A percentile compares a stretch with the other conserved stretches of the same genome.
Evolutionary conservation across 768 basidiomycete genomes (phyloP).

Genomic region (Boletus sensibilis): DNA sequence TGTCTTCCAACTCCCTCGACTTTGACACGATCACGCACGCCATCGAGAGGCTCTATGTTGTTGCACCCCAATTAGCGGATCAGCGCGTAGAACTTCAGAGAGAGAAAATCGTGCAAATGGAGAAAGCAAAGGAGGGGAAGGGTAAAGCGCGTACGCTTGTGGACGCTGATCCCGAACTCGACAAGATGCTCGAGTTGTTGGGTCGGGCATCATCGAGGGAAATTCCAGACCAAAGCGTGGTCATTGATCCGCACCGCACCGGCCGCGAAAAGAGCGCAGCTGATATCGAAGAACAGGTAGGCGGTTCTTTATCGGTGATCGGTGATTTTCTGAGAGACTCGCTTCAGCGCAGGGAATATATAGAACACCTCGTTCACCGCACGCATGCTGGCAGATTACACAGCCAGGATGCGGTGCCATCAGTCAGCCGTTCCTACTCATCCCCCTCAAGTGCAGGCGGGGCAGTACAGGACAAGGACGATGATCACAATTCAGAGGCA

Average conservation of each 20-base stretch:
- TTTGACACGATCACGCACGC: conserved; percentile 83
- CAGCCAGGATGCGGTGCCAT: conserved; percentile 68
- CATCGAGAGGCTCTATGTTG: conserved; percentile 84
- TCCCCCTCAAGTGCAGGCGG: conserved; percentile 21
- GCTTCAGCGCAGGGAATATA: conserved; percentile 67
- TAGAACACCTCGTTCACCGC: conserved; percentile 69
- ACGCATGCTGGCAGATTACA: conserved; percentile 73
- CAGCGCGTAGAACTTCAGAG: conserved; percentile 90
- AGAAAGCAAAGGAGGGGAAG: conserved; percentile 59
- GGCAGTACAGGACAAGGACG: not conserved
- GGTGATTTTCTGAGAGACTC: conserved; percentile 5
- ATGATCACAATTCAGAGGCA: not conserved
- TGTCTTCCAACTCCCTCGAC: conserved; percentile 57
- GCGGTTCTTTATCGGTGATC: conserved; percentile 9
- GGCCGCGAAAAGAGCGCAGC: conserved; percentile 50
- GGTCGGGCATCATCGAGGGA: conserved; percentile 69
- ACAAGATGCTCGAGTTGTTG: conserved; percentile 68
- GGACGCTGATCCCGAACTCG: conserved; percentile 49
- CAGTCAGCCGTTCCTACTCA: conserved; percentile 33
- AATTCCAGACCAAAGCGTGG: conserved; percentile 66
- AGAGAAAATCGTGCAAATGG: conserved; percentile 69
- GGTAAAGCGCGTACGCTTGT: conserved; percentile 45
- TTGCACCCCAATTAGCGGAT: conserved; percentile 85
- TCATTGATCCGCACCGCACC: conserved; percentile 62
- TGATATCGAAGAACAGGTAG: conserved; percentile 64